These are phyloP conservation scores for Globisporangium nunn DNA, from an alignment of 352 stramenopile genomes.

Conservation along the genomic window DNA sequence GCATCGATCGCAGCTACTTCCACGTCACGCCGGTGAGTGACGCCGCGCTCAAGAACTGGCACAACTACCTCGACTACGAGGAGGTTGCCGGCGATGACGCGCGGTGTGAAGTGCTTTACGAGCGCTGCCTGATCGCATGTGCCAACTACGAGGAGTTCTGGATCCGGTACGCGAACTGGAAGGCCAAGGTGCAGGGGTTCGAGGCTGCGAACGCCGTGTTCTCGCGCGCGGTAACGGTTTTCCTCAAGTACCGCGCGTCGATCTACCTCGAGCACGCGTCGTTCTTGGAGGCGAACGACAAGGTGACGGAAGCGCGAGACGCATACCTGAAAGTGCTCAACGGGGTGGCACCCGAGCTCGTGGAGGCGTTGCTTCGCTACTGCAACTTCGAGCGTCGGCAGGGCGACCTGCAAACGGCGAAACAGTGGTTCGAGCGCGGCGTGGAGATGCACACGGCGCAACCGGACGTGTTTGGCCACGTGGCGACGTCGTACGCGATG, in stretches of 20 bases:
- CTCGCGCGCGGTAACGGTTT: slow-evolving; percentile 50
- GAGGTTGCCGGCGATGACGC: slow-evolving; percentile 38
- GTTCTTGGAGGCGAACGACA: slow-evolving; percentile 58
- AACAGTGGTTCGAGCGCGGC: slow-evolving; percentile 45
- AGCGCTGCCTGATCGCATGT: slow-evolving; percentile 75
- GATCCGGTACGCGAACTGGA: slow-evolving; percentile 65
- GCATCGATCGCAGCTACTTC: slow-evolving; percentile 77
- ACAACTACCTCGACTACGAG: slow-evolving; percentile 76
- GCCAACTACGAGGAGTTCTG: slow-evolving; percentile 82
- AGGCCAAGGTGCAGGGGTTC: slow-evolving; percentile 45
- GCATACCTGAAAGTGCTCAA: slow-evolving; percentile 52
- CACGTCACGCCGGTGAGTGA: slow-evolving; percentile 68
- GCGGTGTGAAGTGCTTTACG: slow-evolving; percentile 64
- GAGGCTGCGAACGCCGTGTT: slow-evolving; percentile 59
- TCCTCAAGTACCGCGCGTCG: slow-evolving; percentile 63
- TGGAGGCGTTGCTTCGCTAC: slow-evolving; percentile 52
- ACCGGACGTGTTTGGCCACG: slow-evolving; percentile 34
- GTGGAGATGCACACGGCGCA: slow-evolving; percentile 36
- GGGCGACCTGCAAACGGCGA: slow-evolving; percentile 38
- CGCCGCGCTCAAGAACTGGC: slow-evolving; percentile 69
- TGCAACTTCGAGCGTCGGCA: slow-evolving; percentile 71
- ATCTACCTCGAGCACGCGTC: slow-evolving; percentile 71
- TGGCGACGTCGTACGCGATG: slow-evolving; percentile 49
- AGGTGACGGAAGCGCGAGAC: slow-evolving; percentile 38
- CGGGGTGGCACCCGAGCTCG: slow-evolving; percentile 49